Percentiles rank a stretch among this genome's conserved stretches.
Evolutionary conservation across 2,329 filamentous ascomycete genomes (phyloP).

Genomic region (Eutypa lata): DNA sequence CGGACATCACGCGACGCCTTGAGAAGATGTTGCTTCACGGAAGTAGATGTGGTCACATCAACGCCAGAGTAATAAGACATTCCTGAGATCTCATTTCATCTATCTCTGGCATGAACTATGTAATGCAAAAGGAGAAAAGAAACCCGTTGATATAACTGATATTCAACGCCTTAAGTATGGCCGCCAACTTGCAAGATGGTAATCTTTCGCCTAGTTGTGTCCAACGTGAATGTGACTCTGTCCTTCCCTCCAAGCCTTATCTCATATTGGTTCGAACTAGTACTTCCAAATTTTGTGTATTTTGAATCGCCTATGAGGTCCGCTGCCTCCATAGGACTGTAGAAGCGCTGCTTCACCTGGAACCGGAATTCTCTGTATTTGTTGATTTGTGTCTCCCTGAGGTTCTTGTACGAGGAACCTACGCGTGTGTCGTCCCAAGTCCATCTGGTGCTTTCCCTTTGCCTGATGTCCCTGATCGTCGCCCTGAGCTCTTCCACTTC

Average conservation of each 20-base stretch:
- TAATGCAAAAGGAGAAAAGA: background rate
- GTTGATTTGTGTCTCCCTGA: background rate
- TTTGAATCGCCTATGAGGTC: background rate
- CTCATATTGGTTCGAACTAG: background rate
- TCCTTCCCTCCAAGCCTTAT: background rate
- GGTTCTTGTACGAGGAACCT: background rate
- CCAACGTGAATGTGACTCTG: background rate
- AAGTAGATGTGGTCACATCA: background rate
- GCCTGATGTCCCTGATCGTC: background rate
- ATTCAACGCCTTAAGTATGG: background rate
- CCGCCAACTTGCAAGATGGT: background rate
- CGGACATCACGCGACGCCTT: background rate
- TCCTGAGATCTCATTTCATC: background rate
- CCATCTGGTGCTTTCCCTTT: background rate
- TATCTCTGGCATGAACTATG: background rate
- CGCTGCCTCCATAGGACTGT: background rate
- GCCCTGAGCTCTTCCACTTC: background rate
- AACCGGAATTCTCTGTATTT: background rate
- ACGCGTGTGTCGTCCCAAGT: background rate
- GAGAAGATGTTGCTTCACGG: background rate
- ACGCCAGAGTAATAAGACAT: background rate
- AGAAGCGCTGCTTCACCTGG: background rate
- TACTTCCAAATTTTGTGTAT: background rate
- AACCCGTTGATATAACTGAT: background rate
- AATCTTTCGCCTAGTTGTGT: background rate